Evolutionary conservation across 306 rosid genomes (phyloP), one percentile per base, ranked within the genome.

Genomic region (Styphnolobium japonicum): DNA sequence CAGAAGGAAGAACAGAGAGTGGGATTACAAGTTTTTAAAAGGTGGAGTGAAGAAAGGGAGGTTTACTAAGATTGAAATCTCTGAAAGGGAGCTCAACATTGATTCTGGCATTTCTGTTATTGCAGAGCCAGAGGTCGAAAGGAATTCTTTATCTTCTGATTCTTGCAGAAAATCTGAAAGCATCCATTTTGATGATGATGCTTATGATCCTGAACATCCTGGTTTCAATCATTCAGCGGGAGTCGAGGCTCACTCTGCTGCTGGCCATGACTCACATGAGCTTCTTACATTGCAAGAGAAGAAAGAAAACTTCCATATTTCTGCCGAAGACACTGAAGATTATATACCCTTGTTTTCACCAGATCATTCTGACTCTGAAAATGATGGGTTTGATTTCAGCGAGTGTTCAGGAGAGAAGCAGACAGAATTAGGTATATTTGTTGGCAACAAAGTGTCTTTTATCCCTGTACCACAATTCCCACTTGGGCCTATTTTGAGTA

Each of bases 321-420:
- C 73, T 61, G 18, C 64, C 2, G 18, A 37, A 27, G 70, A 77
- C 9, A 70, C 67, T 45, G 81, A 67, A 43, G 87, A 79, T 61
- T 87, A 43, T 73, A 85, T 87, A 70, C 88, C 88, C 0, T 80
- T 87, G 75, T 45, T 58, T 70, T 67, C 78, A 8, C 70, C 87
- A 0, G 84, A 79, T 58, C 43, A 71, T 66, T 81, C 81, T 61
- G 86, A 85, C 48, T 27, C 37, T 67, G 85, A 58, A 55, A 61
- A 66, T 39, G 82, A 73, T 12, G 67, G 19, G 12, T 37, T 56
- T 66, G 58, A 60, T 76, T 37, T 21, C 39, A 10, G 7, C 1
- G 77, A 57, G 36, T 37, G 43, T 65, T 71, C 40, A 36, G 45
- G 15, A 23, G 67, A 75, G 74, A 45, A 75, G 40, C 61, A 62